Base-by-base conservation (phyloP, 768 basidiomycete genomes). In the Coprinopsis strossmayeri region DNA sequence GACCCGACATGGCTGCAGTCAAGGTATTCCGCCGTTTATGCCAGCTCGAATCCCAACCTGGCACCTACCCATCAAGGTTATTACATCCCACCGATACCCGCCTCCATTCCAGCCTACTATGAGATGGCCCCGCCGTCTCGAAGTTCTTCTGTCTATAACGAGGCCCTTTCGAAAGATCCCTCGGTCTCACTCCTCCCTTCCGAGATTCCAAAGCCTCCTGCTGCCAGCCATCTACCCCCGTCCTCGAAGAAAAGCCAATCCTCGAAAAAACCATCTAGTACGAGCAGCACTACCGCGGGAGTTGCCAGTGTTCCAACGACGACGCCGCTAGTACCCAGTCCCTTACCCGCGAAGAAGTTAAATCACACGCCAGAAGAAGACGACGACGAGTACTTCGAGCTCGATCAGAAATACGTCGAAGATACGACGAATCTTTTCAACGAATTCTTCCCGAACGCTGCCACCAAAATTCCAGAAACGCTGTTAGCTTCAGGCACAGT, bases 361-460 rank as follows among this genome's bases (percentile, higher is more conserved):
- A n/a, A 13, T 37, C 35, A 39, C 18, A 24, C 17, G 15, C 34
- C 35, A 9, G 38, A 41, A 18, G 40, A 49, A n/a, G 27, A 49
- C 17, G 48, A 49, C 24, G 27, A 49, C 17, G 48, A 49, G 20
- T 49, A 49, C 30, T 25, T 49, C 30, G 40, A 41, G 18, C 40
- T 49, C 3, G 48, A 50, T 18, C 41, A 18, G n/a, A 23, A 35
- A 9, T 50, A 40, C 49, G 42, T 44, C 13, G 28, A 50, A 32
- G 27, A 3, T n/a, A 24, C 27, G 10, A 44, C 40, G 17, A 42
- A 44, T 12, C 11, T 43, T 2, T 43, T 43, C 34, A 44, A 50
- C 30, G 49, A 50, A 37, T n/a, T 43, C 25, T 43, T 50, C 42
- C 40, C 40, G 41, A 50, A 50, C 24, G 34, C 49, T 15, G 32